A percentile compares a stretch with the other conserved stretches of the same genome.
Conservation (phyloP, 306 rosid genomes). For the Hippophae rhamnoides region DNA sequence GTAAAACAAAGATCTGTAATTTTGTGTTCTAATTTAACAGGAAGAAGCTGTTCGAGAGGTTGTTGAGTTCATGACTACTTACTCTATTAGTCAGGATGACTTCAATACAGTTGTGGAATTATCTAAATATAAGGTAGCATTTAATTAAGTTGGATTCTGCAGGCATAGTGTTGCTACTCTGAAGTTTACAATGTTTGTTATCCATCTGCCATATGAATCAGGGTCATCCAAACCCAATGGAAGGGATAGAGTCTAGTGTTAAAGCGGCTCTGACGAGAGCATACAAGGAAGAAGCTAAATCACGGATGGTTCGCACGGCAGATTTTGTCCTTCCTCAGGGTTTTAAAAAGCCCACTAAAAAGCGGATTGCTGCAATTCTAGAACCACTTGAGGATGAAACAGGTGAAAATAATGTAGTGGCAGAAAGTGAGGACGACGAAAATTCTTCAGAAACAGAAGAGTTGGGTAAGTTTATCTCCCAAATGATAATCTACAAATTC, state of each 20-base stretch:
- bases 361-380: slow-evolving; percentile 77
- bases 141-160: slow-evolving; percentile 8
- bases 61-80: slow-evolving; percentile 81
- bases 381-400: slow-evolving; percentile 57
- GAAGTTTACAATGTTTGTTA: slow-evolving; percentile 5
- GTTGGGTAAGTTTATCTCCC: slow-evolving; percentile 33
- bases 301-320: slow-evolving; percentile 64
- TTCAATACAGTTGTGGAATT: slow-evolving; percentile 71
- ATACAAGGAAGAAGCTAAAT: slow-evolving; percentile 69
- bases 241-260: slow-evolving; percentile 58
- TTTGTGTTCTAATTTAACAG: slow-evolving; percentile 36
- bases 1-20: slow-evolving; percentile 12
- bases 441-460: slow-evolving; percentile 55
- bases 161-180: slow-evolving; percentile 1
- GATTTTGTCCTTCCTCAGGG: slow-evolving; percentile 63
- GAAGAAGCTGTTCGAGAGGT: slow-evolving; percentile 77
- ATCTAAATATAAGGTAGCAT: slow-evolving; percentile 74
- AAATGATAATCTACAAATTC: neutral
- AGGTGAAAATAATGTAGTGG: slow-evolving; percentile 44
- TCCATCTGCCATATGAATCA: slow-evolving; percentile 22
- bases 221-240: slow-evolving; percentile 80
- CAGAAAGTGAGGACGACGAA: slow-evolving; percentile 57
- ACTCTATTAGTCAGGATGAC: slow-evolving; percentile 81
- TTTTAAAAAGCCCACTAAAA: slow-evolving; percentile 68
- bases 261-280: slow-evolving; percentile 85